phyloP scores from a whole-genome alignment of 108 stramenopile genomes.

The Nitzschia putrida region DNA sequence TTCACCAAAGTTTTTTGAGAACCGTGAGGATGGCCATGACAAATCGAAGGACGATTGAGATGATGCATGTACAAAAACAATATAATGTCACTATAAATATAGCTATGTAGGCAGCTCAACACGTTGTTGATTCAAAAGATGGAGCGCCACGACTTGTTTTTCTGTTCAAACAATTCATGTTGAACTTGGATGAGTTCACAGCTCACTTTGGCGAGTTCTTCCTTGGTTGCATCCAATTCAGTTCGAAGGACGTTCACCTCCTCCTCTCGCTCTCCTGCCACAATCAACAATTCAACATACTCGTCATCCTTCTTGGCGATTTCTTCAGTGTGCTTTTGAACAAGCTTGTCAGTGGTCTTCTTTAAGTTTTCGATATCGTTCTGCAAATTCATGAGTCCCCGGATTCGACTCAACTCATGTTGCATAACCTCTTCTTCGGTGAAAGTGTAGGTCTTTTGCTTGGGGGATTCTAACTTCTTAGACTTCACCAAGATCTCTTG shows the following conservation, averaged over 20 bases:
- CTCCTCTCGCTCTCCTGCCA: constrained; percentile 6
- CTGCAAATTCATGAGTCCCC: constrained; percentile 3
- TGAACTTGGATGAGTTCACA: constrained; percentile 17
- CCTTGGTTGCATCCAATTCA: constrained; percentile 11
- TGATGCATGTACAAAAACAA: too few relatives aligned
- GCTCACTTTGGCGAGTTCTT: constrained; percentile 11
- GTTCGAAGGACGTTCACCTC: constrained; percentile 5
- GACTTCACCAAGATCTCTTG: not conserved
- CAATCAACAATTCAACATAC: constrained; percentile 1
- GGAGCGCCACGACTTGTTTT: constrained; percentile 3
- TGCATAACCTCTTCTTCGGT: constrained; percentile 25
- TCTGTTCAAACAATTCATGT: constrained; percentile 13
- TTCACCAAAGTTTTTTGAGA: too few relatives aligned
- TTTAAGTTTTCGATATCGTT: constrained; percentile 7
- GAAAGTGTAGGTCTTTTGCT: too few relatives aligned
- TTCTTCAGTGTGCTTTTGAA: not conserved
- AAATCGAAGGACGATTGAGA: too few relatives aligned
- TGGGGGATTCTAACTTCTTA: too few relatives aligned
- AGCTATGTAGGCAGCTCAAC: not conserved
- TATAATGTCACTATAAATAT: too few relatives aligned
- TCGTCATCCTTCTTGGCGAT: constrained; percentile 18
- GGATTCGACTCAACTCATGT: constrained; percentile 27
- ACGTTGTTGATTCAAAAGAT: not conserved
- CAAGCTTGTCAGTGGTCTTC: not conserved
- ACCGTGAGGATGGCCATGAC: too few relatives aligned